Percentiles rank a stretch among this genome's conserved stretches.
phyloP scores from a whole-genome alignment of 192 early-diverging fungal species.

The Jimgerdemannia flammicorona region DNA sequence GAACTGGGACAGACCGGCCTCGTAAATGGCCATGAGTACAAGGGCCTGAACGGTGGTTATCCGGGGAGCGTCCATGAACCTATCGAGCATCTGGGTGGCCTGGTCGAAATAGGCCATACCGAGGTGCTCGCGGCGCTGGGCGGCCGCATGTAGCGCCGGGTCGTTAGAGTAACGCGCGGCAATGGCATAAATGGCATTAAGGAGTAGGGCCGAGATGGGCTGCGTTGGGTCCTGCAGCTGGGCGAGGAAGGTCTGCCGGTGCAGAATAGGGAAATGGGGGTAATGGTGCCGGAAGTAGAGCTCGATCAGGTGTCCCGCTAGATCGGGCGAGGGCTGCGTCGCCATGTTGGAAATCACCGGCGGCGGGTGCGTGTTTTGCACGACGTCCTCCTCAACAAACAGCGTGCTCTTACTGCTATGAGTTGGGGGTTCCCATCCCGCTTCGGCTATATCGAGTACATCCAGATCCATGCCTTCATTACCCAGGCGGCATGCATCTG shows the following conservation, averaged over 20 bases:
- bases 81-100: no score
- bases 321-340: neutral
- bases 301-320: slow-evolving; percentile 8
- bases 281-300: slow-evolving; percentile 18
- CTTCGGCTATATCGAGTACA: slow-evolving; percentile 62
- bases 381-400: slow-evolving; percentile 16
- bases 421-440: slow-evolving; percentile 45
- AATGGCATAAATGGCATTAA: slow-evolving; percentile 28
- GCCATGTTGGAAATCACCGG: slow-evolving; percentile 8
- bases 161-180: no score
- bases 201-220: slow-evolving; percentile 33
- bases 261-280: slow-evolving; percentile 13
- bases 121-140: no score
- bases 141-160: no score
- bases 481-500: no score
- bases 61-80: no score
- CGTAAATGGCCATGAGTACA: no score
- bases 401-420: slow-evolving; percentile 16
- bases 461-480: no score
- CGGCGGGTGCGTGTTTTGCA: slow-evolving; percentile 26
- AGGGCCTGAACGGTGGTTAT: no score
- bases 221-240: neutral
- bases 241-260: neutral
- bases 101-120: no score
- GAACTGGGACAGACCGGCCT: no score